Conservation (phyloP, 805 yeast species). For the Kodamaea fukazawae region DNA sequence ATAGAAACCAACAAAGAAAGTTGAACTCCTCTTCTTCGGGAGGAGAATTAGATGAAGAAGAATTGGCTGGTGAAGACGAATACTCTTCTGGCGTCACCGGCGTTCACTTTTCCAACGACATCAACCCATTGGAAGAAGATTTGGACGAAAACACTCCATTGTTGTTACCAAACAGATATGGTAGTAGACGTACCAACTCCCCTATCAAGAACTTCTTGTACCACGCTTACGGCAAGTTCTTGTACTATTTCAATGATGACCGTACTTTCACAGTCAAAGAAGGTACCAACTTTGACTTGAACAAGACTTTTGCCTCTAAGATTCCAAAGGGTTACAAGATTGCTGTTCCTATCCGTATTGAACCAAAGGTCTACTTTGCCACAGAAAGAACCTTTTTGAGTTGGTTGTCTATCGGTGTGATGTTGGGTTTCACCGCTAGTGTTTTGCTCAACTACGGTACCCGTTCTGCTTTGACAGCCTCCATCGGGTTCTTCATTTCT, state of each 20-base stretch:
- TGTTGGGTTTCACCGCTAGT: conserved; percentile 86
- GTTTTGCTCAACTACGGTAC: conserved; percentile 84
- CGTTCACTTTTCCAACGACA: conserved; percentile 44
- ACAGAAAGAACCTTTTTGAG: conserved; percentile 92
- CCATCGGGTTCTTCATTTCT: conserved; percentile 81
- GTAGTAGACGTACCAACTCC: conserved; percentile 22
- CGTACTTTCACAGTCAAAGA: conserved; percentile 43
- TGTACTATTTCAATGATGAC: conserved; percentile 44
- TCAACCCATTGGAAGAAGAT: conserved; percentile 48
- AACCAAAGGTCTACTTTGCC: conserved; percentile 98
- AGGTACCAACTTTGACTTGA: conserved; percentile 45
- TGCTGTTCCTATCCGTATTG: conserved; percentile 92
- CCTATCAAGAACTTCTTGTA: conserved; percentile 34
- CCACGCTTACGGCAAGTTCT: conserved; percentile 33
- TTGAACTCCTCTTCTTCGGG: conserved; percentile 33
- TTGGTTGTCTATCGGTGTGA: conserved; percentile 89
- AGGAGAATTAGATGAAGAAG: conserved; percentile 67
- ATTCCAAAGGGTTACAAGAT: conserved; percentile 90
- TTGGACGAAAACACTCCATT: conserved; percentile 47
- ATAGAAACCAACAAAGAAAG: conserved; percentile 40
- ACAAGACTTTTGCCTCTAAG: conserved; percentile 44
- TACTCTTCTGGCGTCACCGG: conserved; percentile 29
- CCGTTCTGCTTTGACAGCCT: conserved; percentile 68
- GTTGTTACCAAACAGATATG: conserved; percentile 37
- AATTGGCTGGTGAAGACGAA: conserved; percentile 52